Conservation (phyloP, 352 stramenopile species). For the Phytophthora ohioensis region DNA sequence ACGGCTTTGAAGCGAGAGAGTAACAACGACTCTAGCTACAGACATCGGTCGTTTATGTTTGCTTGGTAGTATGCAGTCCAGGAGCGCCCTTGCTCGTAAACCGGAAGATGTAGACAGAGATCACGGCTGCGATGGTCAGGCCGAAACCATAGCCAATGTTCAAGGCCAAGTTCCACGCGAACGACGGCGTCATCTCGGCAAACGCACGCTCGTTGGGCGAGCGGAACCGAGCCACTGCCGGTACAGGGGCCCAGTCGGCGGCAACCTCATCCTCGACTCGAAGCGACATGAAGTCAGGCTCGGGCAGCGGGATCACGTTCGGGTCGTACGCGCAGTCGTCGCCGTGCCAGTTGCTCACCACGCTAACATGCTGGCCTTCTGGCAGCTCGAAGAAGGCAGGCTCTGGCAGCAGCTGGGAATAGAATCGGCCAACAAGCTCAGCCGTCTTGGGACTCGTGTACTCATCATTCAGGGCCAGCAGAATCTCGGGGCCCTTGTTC, state of each 20-base stretch:
- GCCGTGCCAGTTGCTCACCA: conserved; percentile 85
- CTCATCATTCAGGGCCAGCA: conserved; percentile 87
- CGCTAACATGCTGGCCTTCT: conserved; percentile 45
- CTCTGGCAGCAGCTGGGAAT: conserved; percentile 64
- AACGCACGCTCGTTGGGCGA: conserved; percentile 51
- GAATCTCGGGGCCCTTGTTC: conserved; percentile 60
- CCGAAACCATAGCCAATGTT: conserved; percentile 62
- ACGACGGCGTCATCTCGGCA: conserved; percentile 43
- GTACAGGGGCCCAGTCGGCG: conserved; percentile 29
- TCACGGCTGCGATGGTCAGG: conserved; percentile 54
- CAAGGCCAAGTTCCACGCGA: conserved; percentile 39
- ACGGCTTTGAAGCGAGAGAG: conserved; percentile 9
- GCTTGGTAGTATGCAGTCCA: conserved; percentile 38
- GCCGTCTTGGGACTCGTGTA: conserved; percentile 65
- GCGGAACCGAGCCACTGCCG: conserved; percentile 31
- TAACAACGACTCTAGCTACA: conserved; percentile 26
- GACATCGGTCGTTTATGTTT: conserved; percentile 35
- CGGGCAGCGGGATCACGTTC: conserved; percentile 50
- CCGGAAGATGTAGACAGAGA: conserved; percentile 69
- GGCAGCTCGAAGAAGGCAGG: conserved; percentile 69
- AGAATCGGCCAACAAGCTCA: conserved; percentile 65
- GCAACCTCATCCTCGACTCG: conserved; percentile 24
- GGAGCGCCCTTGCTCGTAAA: conserved; percentile 49
- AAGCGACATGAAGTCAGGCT: conserved; percentile 41
- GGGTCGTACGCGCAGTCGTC: conserved; percentile 66